Conservation (phyloP, 2,329 filamentous ascomycete species). For the Stenocarpella maydis region DNA sequence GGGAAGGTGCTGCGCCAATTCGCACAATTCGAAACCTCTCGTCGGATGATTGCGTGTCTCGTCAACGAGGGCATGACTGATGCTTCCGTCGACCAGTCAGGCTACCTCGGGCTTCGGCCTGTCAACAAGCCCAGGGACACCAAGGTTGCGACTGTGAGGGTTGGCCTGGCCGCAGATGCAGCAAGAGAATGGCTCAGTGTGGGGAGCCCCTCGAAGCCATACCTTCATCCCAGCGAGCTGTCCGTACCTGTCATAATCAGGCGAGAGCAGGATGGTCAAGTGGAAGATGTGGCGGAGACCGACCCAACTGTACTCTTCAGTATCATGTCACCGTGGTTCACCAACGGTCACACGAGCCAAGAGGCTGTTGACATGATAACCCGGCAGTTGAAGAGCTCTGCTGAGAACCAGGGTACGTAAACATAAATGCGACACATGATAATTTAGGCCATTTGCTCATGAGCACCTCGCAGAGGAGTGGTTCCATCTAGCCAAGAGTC, state of each 20-base stretch:
- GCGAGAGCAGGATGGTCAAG: background rate
- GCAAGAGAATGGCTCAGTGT: constrained; percentile 20
- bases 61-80: constrained; percentile 21
- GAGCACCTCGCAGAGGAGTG: background rate
- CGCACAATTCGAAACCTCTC: constrained; percentile 8
- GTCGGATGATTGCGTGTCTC: constrained; percentile 19
- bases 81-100: constrained; percentile 8
- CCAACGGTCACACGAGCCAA: background rate
- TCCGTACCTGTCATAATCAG: constrained; percentile 6
- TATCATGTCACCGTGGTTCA: background rate
- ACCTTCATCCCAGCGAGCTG: constrained; percentile 13
- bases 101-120: background rate
- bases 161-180: constrained; percentile 3
- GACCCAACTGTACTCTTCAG: constrained; percentile 7
- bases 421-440: background rate
- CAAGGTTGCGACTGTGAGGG: background rate
- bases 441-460: background rate
- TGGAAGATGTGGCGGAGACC: constrained; percentile 8
- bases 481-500: constrained; percentile 9
- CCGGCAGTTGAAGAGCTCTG: constrained; percentile 8
- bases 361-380: background rate
- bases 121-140: background rate
- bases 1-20: constrained; percentile 4
- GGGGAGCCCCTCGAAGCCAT: background rate
- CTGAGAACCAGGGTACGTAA: constrained; percentile 5